A percentile compares a stretch with the other conserved stretches of the same genome.
phyloP scores from a whole-genome alignment of 352 stramenopile genomes.

The Globisporangium parvum region DNA sequence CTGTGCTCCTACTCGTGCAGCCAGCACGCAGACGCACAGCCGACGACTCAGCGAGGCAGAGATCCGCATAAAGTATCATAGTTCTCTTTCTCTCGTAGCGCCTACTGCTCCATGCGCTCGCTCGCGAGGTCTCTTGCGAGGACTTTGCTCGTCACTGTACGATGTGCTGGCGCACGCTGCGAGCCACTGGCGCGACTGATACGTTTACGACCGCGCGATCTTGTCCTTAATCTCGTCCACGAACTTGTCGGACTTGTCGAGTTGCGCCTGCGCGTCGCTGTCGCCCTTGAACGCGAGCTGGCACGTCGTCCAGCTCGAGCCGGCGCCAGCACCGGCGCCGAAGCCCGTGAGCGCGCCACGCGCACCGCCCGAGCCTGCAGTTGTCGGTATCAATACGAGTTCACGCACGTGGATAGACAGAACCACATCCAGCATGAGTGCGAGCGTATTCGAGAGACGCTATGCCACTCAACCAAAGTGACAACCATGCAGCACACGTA shows the following conservation, averaged over 20 bases:
- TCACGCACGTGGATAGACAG: neutral
- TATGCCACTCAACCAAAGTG: too few relatives aligned
- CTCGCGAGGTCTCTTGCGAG: too few relatives aligned
- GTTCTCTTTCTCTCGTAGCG: conserved; percentile 9
- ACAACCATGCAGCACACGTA: conserved; percentile 37
- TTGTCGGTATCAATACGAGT: neutral
- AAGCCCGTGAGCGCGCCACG: conserved; percentile 67
- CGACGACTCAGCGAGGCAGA: neutral
- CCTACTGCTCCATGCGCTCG: too few relatives aligned
- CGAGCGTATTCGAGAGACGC: neutral
- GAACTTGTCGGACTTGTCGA: conserved; percentile 76
- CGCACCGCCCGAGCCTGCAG: conserved; percentile 50
- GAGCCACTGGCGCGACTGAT: too few relatives aligned
- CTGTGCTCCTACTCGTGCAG: neutral
- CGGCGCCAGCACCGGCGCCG: conserved; percentile 57
- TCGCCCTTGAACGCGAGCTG: conserved; percentile 77
- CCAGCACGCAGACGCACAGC: neutral
- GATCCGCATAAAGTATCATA: conserved; percentile 42
- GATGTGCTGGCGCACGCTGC: too few relatives aligned
- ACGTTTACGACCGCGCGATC: conserved; percentile 23
- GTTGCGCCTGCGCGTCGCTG: conserved; percentile 46
- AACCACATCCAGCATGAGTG: neutral
- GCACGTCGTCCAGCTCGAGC: conserved; percentile 83
- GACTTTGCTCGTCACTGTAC: too few relatives aligned
- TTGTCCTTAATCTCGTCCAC: conserved; percentile 68